Evolutionary conservation across 805 yeast species (phyloP), one percentile per base, ranked within the genome.

Genomic region (Candida lessepsii): DNA sequence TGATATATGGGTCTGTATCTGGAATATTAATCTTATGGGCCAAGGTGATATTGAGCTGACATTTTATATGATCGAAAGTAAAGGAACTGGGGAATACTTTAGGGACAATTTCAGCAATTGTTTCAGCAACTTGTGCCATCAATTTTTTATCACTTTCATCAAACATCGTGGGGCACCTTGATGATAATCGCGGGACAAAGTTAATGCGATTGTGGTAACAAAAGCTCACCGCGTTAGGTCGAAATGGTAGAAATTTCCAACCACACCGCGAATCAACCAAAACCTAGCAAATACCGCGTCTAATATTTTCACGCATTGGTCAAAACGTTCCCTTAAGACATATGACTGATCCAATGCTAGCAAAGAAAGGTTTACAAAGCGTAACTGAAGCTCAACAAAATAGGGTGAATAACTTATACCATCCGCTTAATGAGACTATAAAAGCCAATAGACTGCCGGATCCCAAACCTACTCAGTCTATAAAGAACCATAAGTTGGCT

Each of bases 61-160:
- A 24, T 11, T 16, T 6, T 3, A 10, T 13, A 3, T 18, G 6
- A n/a, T 13, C 25, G 11, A 26, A 7, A 9, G 4, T 19, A 2
- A 11, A 18, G 4, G 25, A 13, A 21, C n/a, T 14, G 24, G 49
- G 46, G 33, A 53, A 52, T 5, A 44, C 42, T 9, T 14, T 20
- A 2, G 35, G 25, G 2, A 42, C 41, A 6, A 39, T 28, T 8
- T 26, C 10, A 5, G 40, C 29, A 10, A 55, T 35, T 9, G 37
- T 35, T 9, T 39, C 51, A 2, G 57, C 44, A 4, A 50, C 29
- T 5, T 15, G 20, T 15, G 39, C 40, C 56, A 56, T 52, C 25
- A 49, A 34, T 9, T 18, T 30, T 9, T 34, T 38, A 44, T 56
- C 52, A 6, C 41, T 44, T 36, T 53, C 58, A 35, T 51, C 42